phyloP scores from a whole-genome alignment of 306 rosid genomes.

The Mimosa bimucronata region DNA sequence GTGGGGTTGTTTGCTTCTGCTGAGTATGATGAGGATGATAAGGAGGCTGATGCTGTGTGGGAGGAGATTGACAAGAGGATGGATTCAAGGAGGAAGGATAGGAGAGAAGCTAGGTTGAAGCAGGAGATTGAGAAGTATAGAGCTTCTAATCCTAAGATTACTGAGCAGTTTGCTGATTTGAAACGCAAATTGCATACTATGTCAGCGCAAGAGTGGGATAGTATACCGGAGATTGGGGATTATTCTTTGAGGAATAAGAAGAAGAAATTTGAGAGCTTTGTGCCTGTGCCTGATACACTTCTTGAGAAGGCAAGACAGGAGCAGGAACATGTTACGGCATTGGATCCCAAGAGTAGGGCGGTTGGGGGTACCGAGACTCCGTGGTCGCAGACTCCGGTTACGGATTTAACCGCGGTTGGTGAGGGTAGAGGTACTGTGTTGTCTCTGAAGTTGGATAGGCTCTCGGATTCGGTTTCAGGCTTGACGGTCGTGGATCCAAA shows the following conservation, averaged over 20 bases:
- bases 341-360: constrained; percentile 86
- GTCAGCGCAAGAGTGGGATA: constrained; percentile 79
- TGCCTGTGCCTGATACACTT: constrained; percentile 84
- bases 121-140: constrained; percentile 88
- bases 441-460: constrained; percentile 78
- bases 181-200: constrained; percentile 68
- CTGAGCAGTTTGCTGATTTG: constrained; percentile 84
- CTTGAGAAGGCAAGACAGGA: constrained; percentile 93
- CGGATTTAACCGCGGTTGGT: constrained; percentile 90
- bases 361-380: constrained; percentile 82
- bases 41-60: constrained; percentile 93
- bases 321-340: constrained; percentile 81
- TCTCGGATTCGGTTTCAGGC: constrained; percentile 81
- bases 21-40: constrained; percentile 90
- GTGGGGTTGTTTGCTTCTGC: constrained; percentile 89
- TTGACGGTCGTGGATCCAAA: constrained; percentile 82
- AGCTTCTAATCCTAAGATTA: constrained; percentile 83
- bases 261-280: constrained; percentile 87
- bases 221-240: constrained; percentile 83
- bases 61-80: constrained; percentile 83
- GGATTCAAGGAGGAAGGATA: constrained; percentile 92
- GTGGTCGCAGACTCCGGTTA: constrained; percentile 85
- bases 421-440: constrained; percentile 91
- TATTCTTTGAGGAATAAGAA: constrained; percentile 81
- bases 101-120: constrained; percentile 90